Evolutionary conservation across 2,329 filamentous ascomycete genomes (phyloP).

Genomic region (Eurotiales sp.): DNA sequence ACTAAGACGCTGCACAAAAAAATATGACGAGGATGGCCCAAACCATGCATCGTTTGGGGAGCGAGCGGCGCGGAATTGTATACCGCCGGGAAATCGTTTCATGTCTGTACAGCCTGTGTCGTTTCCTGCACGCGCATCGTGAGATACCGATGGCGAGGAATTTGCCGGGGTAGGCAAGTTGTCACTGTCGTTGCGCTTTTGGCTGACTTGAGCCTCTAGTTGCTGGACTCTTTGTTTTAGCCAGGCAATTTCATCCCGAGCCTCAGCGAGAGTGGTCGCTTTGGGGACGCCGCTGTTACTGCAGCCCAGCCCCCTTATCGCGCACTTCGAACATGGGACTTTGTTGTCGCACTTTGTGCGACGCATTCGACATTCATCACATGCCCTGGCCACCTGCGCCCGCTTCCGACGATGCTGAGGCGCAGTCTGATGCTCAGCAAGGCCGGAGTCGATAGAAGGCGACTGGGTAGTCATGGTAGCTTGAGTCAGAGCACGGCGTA

Average conservation of each 20-base stretch:
- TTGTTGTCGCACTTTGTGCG: constrained; percentile 14
- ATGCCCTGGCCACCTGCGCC: constrained; percentile 12
- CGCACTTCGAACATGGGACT: constrained; percentile 9
- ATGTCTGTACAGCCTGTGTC: background rate
- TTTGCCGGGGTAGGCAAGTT: background rate
- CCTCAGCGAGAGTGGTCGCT: constrained; percentile 1
- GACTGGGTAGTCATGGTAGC: too few species aligned
- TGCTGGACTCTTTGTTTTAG: constrained; percentile 11
- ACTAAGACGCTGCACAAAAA: constrained; percentile 2
- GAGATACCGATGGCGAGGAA: background rate
- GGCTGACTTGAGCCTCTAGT: constrained; percentile 6
- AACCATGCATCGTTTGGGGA: constrained; percentile 10
- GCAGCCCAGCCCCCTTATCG: background rate
- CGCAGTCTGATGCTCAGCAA: too few species aligned
- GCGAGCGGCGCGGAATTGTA: constrained; percentile 1
- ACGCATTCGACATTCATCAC: constrained; percentile 11
- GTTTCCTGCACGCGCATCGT: background rate
- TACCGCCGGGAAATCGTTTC: constrained; percentile 3
- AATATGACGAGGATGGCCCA: constrained; percentile 7
- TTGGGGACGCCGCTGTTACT: background rate
- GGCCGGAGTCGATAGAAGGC: too few species aligned
- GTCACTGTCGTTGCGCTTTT: background rate
- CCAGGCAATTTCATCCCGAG: background rate
- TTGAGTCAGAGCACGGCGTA: too few species aligned
- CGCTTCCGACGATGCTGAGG: too few species aligned